These are phyloP conservation scores for Rhynchosporium secalis DNA, from an alignment of 2,329 filamentous ascomycete genomes.

Conservation along the genomic window DNA sequence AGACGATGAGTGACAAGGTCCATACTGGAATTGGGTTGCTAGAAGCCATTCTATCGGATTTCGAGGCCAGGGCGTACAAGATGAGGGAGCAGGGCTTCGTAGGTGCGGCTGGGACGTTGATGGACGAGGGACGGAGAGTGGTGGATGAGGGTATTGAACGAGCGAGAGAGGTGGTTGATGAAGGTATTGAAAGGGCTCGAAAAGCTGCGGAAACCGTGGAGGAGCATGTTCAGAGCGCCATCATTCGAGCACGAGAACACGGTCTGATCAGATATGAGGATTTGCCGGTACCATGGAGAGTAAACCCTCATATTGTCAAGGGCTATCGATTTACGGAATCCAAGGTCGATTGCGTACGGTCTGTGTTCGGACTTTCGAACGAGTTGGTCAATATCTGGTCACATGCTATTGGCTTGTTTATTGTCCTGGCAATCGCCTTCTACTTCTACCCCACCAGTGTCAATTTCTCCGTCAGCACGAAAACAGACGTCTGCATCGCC, in stretches of 20 bases:
- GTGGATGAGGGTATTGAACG: slow-evolving; percentile 77
- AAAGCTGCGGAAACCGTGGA: slow-evolving; percentile 80
- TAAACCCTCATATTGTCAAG: slow-evolving; percentile 88
- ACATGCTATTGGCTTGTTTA: slow-evolving; percentile 82
- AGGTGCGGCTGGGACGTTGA: slow-evolving; percentile 68
- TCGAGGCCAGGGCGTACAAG: slow-evolving; percentile 80
- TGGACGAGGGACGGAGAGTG: slow-evolving; percentile 77
- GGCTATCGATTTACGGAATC: slow-evolving; percentile 95
- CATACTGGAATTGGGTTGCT: slow-evolving; percentile 83
- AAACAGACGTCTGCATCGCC: slow-evolving; percentile 85
- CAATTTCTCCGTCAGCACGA: slow-evolving; percentile 85
- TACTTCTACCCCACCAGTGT: slow-evolving; percentile 91
- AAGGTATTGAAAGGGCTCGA: slow-evolving; percentile 78
- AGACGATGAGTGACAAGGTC: slow-evolving; percentile 88
- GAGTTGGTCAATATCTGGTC: slow-evolving; percentile 99
- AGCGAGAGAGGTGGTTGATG: slow-evolving; percentile 75
- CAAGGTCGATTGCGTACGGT: slow-evolving; percentile 84
- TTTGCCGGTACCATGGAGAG: slow-evolving; percentile 85
- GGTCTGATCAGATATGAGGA: slow-evolving; percentile 88
- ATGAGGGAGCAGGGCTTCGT: slow-evolving; percentile 75
- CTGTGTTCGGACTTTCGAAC: slow-evolving; percentile 83
- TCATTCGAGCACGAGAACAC: slow-evolving; percentile 71
- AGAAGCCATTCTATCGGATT: slow-evolving; percentile 80
- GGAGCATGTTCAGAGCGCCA: slow-evolving; percentile 79
- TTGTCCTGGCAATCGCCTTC: slow-evolving; percentile 86